Evolutionary conservation across 257 asterid genomes (phyloP), one percentile per base, ranked within the genome.

Genomic region (Solanum dulcamara): DNA sequence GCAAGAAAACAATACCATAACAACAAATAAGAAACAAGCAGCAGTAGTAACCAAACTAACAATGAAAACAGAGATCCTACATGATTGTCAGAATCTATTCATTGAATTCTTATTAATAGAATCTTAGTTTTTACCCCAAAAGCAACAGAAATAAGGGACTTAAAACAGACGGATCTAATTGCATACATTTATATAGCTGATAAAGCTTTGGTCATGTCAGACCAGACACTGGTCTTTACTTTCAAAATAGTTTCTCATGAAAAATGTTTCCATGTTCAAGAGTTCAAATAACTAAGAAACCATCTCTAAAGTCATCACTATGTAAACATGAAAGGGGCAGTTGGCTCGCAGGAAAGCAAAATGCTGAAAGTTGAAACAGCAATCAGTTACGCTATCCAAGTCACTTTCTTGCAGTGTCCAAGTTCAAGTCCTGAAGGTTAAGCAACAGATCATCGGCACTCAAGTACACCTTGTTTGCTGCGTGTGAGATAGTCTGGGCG

Each of bases 391-490:
- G 0, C 59, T 24, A 24, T 24, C 59, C 81, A 75, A 42, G 59
- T 83, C 86, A 91, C 84, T 91, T 91, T 88, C 44, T 90, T 40
- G 32, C 81, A 9, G 44, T 74, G 42, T 84, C 87, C 68, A 87
- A 84, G 86, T 87, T 88, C 68, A 91, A 83, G 64, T 87, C 90
- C 3, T 95, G 98, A 87, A 96, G 99, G 89, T 94, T 96, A 44
- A 96, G 96, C 90, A 94, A 86, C 75, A 96, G 92, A 89, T 94
- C 97, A 55, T 93, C 96, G 0, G 98, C 92, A 88, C 91, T 90
- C 90, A 96, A 89, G 90, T 90, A 93, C 74, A 94, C 96, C 92
- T 91, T 94, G 94, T 96, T 96, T 86, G 86, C 88, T 53, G 99
- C 92, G 48, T 85, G 81, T 81, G 98, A 87, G 68, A 96, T 84